Conservation (phyloP, 345 rosid genomes). For the Capsella bursapastoris region DNA sequence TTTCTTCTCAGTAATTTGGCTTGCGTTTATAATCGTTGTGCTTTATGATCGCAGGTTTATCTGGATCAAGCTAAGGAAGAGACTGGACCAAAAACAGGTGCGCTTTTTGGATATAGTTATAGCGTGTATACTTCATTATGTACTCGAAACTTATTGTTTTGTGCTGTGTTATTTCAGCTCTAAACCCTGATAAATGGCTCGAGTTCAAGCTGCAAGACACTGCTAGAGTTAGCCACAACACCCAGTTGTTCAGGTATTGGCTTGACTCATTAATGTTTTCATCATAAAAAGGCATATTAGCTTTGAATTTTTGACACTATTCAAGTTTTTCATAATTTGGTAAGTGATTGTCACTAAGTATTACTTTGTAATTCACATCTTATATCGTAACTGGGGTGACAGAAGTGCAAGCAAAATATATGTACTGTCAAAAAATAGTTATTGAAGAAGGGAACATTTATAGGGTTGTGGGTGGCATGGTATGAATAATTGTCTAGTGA, state of each 20-base stretch:
- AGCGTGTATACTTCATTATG: not conserved
- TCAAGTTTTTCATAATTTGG: not conserved
- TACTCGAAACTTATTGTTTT: constrained; percentile 5
- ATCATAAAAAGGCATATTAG: not conserved
- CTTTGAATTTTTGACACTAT: not conserved
- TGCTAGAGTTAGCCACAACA: constrained; percentile 90
- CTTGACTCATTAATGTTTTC: not conserved
- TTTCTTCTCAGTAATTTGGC: constrained; percentile 16
- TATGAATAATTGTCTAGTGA: not conserved
- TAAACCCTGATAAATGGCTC: constrained; percentile 89
- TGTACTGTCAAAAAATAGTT: constrained; percentile 2
- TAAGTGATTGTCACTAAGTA: not conserved
- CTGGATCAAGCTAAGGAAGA: constrained; percentile 70
- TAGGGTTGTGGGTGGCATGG: constrained; percentile 1
- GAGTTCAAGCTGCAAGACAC: constrained; percentile 94
- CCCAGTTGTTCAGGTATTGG: constrained; percentile 81
- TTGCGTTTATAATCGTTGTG: constrained; percentile 2
- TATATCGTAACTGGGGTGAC: not conserved
- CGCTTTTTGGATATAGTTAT: not conserved
- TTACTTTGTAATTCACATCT: constrained; percentile 1
- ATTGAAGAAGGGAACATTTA: not conserved
- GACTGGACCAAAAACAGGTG: constrained; percentile 65
- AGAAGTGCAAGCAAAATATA: not conserved
- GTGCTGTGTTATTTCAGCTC: constrained; percentile 56
- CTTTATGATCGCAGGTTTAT: constrained; percentile 58